Evolutionary conservation across 2,329 filamentous ascomycete species (phyloP).

Genomic region (Zasmidium citrigriseum): DNA sequence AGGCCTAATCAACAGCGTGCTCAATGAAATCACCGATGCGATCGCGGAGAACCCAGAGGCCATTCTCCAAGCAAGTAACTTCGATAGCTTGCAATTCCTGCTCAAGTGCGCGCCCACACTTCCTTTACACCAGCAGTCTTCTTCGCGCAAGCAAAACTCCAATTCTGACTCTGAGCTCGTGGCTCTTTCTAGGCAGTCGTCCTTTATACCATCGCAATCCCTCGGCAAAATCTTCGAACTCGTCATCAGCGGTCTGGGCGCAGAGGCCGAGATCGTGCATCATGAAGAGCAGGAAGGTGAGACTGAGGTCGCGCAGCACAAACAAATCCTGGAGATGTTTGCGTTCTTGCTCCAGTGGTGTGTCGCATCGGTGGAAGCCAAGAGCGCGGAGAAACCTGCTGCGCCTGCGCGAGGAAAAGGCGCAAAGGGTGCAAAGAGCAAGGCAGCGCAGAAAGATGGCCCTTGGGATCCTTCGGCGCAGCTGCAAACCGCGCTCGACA

Average conservation of each 20-base stretch:
- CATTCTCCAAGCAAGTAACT: conserved; percentile 72
- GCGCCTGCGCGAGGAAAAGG: conserved; percentile 72
- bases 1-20: conserved; percentile 75
- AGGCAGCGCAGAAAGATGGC: conserved; percentile 65
- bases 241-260: conserved; percentile 71
- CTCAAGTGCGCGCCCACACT: conserved; percentile 82
- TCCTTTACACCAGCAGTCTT: conserved; percentile 34
- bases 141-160: conserved; percentile 31
- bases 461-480: conserved; percentile 88
- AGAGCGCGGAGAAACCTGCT: conserved; percentile 78
- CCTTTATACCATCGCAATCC: conserved; percentile 74
- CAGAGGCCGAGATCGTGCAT: conserved; percentile 82
- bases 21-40: conserved; percentile 91
- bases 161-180: conserved; percentile 64
- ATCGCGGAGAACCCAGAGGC: conserved; percentile 90
- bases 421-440: conserved; percentile 72
- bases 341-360: conserved; percentile 95
- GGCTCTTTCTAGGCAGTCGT: conserved; percentile 71
- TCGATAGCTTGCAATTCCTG: conserved; percentile 93
- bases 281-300: conserved; percentile 88
- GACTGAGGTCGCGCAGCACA: conserved; percentile 67
- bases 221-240: conserved; percentile 89
- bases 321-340: conserved; percentile 88
- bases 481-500: conserved; percentile 83
- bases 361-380: conserved; percentile 89